Base-by-base conservation (phyloP, 108 stramenopile genomes). In the Cyclotella baltica region DNA sequence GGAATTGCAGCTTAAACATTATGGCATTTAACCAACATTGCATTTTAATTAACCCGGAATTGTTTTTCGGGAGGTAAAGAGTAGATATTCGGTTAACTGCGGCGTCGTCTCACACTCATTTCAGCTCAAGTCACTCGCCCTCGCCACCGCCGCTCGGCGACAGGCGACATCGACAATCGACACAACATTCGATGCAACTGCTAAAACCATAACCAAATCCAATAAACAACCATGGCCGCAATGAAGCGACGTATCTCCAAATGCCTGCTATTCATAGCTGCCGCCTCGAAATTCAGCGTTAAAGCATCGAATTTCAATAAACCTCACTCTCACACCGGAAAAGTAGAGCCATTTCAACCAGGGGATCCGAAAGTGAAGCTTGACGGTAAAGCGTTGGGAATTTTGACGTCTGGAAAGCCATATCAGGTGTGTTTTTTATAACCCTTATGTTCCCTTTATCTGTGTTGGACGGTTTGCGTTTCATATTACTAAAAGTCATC, bases 281-380 rank as follows among this genome's bases (percentile, higher is more conserved):
- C 23, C 62, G 23, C 20, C 18, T 74, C 53, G 59, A 25, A 33
- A 19, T 47, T 9, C 3, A 48, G 40, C 43, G 74, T 61, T 29
- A 38, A 81, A 25, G 84, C 80, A n/a, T 82, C 84, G 27, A 80
- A 79, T 68, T 85, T 82, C 53, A 81, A 75, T 67, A 83, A 86
- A 62, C 76, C 86, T 1, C 87, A 88, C 58, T 48, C 76, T 2
- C 87, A 88, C 61, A 67, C 70, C 25, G 87, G 87, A 22, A 85
- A 83, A 48, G 77, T 88, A 25, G 68, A 76, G 56, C 84, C 82
- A 27, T 88, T 88, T 66, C 36, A 72, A 78, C 78, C 87, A 0
- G 87, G 87, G 13, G 87, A 88, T 83, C 87, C 87, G 23, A 88
- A 88, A 64, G 62, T 88, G 38, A 73, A 85, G 38, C 69, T 88